Evolutionary conservation across 139 green algal genomes (phyloP).

Genomic region (Micractinium sp.): DNA sequence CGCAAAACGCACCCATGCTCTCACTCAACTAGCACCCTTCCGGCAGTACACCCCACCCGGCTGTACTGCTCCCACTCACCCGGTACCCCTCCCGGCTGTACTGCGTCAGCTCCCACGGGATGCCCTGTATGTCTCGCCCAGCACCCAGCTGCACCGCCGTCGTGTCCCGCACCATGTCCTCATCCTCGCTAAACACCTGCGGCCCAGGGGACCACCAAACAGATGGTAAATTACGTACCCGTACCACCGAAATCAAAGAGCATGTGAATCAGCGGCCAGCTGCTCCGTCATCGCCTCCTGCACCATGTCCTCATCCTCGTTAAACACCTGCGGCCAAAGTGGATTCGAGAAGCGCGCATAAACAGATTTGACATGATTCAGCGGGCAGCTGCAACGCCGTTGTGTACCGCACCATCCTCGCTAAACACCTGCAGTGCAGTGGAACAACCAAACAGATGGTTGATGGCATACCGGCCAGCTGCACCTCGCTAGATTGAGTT

Average conservation of each 20-base stretch:
- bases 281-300: slow-evolving; percentile 46
- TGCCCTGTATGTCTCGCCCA: slow-evolving; percentile 55
- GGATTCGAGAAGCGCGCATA: no score
- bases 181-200: slow-evolving; percentile 51
- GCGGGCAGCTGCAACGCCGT: no score
- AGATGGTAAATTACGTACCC: no score
- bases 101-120: slow-evolving; percentile 67
- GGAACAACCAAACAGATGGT: no score
- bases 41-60: slow-evolving; percentile 71
- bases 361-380: no score
- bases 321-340: slow-evolving; percentile 33
- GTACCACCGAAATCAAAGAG: neutral
- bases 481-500: no score
- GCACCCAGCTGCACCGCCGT: slow-evolving; percentile 44
- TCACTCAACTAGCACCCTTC: no score
- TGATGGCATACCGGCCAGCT: no score
- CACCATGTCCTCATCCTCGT: slow-evolving; percentile 36
- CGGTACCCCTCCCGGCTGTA: slow-evolving; percentile 78
- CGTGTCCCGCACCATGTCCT: slow-evolving; percentile 42
- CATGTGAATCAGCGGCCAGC: neutral
- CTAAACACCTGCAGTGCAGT: no score
- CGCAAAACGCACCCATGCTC: neutral
- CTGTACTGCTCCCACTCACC: slow-evolving; percentile 62
- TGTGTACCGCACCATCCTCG: no score
- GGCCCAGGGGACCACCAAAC: no score